Evolutionary conservation across 306 rosid species (phyloP), one percentile per base, ranked within the genome.

Genomic region (Vigna reflexopilosa): DNA sequence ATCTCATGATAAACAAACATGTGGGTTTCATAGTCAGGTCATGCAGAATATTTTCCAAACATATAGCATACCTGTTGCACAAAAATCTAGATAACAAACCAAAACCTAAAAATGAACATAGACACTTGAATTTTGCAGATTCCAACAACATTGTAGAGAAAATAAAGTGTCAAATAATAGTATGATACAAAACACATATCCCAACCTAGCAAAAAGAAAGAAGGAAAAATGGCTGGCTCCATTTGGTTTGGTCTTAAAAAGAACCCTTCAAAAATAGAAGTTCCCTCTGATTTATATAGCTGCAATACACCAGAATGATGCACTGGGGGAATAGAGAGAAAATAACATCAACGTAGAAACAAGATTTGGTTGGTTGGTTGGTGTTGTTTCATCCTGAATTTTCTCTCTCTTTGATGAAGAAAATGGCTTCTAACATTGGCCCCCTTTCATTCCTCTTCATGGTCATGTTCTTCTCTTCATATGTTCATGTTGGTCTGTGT

Each of bases 251-350:
- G 20, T 42, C 36, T 52, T 42, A 26, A 65, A 77, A 58, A 42
- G 7, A 2, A 83, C 52, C 81, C 22, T 22, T 84, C 56, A 84
- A 84, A 84, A 84, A 76, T 76, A 84, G 87, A 70, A 65, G 6
- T 57, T 66, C 26, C 61, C 68, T 56, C 57, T 1, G 38, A 47
- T 48, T 72, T 80, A 62, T 63, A 84, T 72, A 80, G 55, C 52
- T 10, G 63, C 6, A 34, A 22, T 55, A n/a, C 17, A 70, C 36
- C 71, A 70, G 49, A 80, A 80, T 70, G 51, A 54, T 3, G 8
- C 14, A 5, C 47, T 48, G 26, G 38, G 64, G 47, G 55, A 47
- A 66, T 42, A 59, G 65, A 81, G 59, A 62, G 67, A 24, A 13
- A 58, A 12, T 9, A 58, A 19, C 9, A 51, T 1, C 45, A 51